A percentile compares a stretch with the other conserved stretches of the same genome.
Conservation (phyloP, 2,329 filamentous ascomycete species). For the Bretziella fagacearum region DNA sequence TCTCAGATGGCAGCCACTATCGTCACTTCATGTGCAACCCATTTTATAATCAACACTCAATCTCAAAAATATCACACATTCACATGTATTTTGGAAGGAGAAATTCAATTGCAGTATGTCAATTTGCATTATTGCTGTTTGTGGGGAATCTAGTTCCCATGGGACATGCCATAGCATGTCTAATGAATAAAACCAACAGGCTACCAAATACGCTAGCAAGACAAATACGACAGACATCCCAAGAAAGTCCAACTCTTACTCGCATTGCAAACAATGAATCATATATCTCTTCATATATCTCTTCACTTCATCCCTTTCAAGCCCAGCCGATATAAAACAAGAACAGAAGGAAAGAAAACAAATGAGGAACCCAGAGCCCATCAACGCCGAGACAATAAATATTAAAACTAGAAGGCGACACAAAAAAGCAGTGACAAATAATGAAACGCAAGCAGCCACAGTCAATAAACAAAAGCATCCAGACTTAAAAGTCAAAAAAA, state of each 20-base stretch:
- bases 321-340: slow-evolving; percentile 1
- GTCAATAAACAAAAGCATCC: background rate
- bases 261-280: slow-evolving; percentile 15
- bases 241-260: slow-evolving; percentile 9
- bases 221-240: slow-evolving; percentile 3
- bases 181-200: slow-evolving; percentile 4
- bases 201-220: slow-evolving; percentile 1
- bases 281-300: too few species aligned
- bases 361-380: slow-evolving; percentile 3
- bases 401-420: slow-evolving; percentile 11
- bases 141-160: background rate
- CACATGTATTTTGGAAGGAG: too few species aligned
- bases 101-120: slow-evolving; percentile 5
- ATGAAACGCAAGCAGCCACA: background rate
- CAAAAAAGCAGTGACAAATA: background rate
- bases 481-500: slow-evolving; percentile 4
- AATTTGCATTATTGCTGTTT: slow-evolving; percentile 10
- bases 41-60: too few species aligned
- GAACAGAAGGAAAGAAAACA: background rate
- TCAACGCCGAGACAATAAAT: slow-evolving; percentile 5
- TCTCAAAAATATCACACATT: too few species aligned
- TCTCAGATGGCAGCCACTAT: too few species aligned
- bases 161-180: slow-evolving; percentile 14
- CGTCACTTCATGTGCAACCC: too few species aligned
- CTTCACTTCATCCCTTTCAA: slow-evolving; percentile 8